These are phyloP conservation scores for Boletus rufocinnamomeus DNA, from an alignment of 768 basidiomycete genomes.

Conservation along the genomic window DNA sequence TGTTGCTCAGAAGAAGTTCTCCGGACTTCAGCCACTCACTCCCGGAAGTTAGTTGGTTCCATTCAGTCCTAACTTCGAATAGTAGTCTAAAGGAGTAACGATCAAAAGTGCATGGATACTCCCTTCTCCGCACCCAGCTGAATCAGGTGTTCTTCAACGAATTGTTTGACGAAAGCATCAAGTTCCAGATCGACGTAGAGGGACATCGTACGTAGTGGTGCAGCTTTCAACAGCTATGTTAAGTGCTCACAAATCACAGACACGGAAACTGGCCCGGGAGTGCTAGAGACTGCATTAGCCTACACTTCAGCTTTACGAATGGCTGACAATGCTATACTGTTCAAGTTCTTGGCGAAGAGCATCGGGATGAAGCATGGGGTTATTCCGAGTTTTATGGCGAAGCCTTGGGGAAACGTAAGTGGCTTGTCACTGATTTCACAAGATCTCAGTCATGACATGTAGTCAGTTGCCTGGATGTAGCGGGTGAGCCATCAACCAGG, in stretches of 20 bases:
- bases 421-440: not conserved
- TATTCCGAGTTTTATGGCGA: slow-evolving; percentile 97
- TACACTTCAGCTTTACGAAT: slow-evolving; percentile 79
- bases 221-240: not conserved
- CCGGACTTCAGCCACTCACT: slow-evolving; percentile 74
- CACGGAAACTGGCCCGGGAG: slow-evolving; percentile 91
- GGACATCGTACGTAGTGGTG: slow-evolving; percentile 65
- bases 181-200: slow-evolving; percentile 82
- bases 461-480: slow-evolving; percentile 90
- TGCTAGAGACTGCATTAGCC: slow-evolving; percentile 83
- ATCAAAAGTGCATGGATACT: slow-evolving; percentile 91
- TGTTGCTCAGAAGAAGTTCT: slow-evolving; percentile 76
- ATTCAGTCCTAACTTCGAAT: not conserved
- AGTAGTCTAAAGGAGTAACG: slow-evolving; percentile 7
- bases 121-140: slow-evolving; percentile 84
- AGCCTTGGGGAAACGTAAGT: slow-evolving; percentile 90
- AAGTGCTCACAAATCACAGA: slow-evolving; percentile 45
- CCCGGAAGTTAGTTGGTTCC: slow-evolving; percentile 74
- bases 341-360: slow-evolving; percentile 92
- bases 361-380: slow-evolving; percentile 87
- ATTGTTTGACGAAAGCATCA: slow-evolving; percentile 71
- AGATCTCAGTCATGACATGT: slow-evolving; percentile 7
- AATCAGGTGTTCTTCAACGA: slow-evolving; percentile 90
- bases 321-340: slow-evolving; percentile 91
- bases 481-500: slow-evolving; percentile 53